Conservation (phyloP, 2,329 filamentous ascomycete species). For the Ophiosphaerella herpotricha region DNA sequence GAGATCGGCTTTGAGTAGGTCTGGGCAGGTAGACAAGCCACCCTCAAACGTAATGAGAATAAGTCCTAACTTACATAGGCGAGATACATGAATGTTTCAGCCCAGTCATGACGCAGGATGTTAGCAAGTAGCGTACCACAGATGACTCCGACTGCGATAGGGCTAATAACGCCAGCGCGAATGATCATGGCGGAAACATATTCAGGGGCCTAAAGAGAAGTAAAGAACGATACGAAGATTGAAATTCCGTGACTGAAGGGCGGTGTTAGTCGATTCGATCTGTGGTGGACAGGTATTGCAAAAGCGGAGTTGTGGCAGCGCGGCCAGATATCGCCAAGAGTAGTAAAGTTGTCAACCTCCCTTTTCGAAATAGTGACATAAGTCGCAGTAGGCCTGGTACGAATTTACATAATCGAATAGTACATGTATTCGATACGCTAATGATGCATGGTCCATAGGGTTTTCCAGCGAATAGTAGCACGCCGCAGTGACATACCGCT, state of each 20-base stretch:
- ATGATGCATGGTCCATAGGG: too few species aligned
- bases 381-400: too few species aligned
- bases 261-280: too few species aligned
- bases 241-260: conserved; percentile 8
- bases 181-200: conserved; percentile 14
- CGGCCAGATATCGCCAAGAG: too few species aligned
- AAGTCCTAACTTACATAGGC: conserved; percentile 52
- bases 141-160: conserved; percentile 11
- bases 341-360: too few species aligned
- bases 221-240: conserved; percentile 17
- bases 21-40: conserved; percentile 53
- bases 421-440: too few species aligned
- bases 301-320: too few species aligned
- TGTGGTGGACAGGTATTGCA: too few species aligned
- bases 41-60: conserved; percentile 59
- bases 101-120: conserved; percentile 15
- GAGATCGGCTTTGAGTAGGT: conserved; percentile 54
- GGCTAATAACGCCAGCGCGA: conserved; percentile 14
- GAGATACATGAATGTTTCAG: conserved; percentile 47
- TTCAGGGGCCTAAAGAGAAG: conserved; percentile 13
- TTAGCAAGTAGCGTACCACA: conserved; percentile 13
- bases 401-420: too few species aligned
- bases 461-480: too few species aligned
- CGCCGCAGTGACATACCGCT: too few species aligned
- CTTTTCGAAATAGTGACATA: too few species aligned